A percentile compares a stretch with the other conserved stretches of the same genome.
Conservation (phyloP, 805 yeast genomes). For the Cyberlindnera xishuangbannaensis region DNA sequence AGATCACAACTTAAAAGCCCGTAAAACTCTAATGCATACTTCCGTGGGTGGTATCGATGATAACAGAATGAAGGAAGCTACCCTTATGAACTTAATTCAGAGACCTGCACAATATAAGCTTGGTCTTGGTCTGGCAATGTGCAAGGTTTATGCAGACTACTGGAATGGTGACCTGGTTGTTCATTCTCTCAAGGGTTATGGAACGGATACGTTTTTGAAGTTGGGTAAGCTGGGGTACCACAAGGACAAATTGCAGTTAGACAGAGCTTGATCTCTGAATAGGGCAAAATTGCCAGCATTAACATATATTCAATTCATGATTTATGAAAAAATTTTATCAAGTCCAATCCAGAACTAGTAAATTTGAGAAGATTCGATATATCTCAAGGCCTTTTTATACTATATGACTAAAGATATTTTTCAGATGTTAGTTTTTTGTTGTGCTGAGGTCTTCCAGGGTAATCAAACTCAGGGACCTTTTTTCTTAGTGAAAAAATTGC, state of each 20-base stretch:
- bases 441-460: too few relatives aligned
- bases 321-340: too few relatives aligned
- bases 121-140: slow-evolving; percentile 89
- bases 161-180: slow-evolving; percentile 91
- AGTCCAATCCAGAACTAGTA: too few relatives aligned
- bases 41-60: slow-evolving; percentile 35
- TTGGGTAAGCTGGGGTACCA: slow-evolving; percentile 73
- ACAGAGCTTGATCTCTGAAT: too few relatives aligned
- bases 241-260: slow-evolving; percentile 59
- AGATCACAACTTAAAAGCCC: slow-evolving; percentile 24
- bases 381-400: too few relatives aligned
- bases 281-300: too few relatives aligned
- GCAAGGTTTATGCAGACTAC: slow-evolving; percentile 88
- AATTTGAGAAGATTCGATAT: too few relatives aligned
- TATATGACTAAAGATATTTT: too few relatives aligned
- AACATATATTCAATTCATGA: too few relatives aligned
- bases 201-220: slow-evolving; percentile 80
- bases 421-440: too few relatives aligned
- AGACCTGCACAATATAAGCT: slow-evolving; percentile 71
- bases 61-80: slow-evolving; percentile 28
- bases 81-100: slow-evolving; percentile 58
- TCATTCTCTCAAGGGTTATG: slow-evolving; percentile 84
- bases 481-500: too few relatives aligned
- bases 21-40: slow-evolving; percentile 30
- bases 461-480: too few relatives aligned